Base-by-base conservation (phyloP, 345 rosid genomes). In the Aethionema arabicum region DNA sequence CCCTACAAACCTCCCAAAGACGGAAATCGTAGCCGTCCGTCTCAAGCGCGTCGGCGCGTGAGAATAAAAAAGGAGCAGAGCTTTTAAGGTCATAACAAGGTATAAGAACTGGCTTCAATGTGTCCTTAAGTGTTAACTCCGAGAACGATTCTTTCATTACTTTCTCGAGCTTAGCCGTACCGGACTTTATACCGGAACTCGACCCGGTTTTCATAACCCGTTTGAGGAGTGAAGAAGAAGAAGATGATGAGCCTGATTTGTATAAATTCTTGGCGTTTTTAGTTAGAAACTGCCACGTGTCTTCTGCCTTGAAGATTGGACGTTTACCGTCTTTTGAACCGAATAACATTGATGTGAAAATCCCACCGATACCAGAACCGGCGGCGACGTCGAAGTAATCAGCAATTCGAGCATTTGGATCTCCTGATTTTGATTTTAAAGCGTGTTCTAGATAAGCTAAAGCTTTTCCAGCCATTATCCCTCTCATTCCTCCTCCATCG, bases 41-140 rank as follows among this genome's bases (percentile, higher is more conserved):
- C 74, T 92, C 97, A 3, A 92, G 71, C 1, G 97, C 98, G 67
- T 92, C 98, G n/a, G 98, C 98, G 32, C 98, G 77, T 4, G 98
- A 92, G 78, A 92, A 92, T 43, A 92, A 42, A 76, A 92, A 90
- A 70, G 98, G 97, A 8, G 95, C 97, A 49, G 88, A 75, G 61
- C 91, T 92, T 29, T 79, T 74, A 6, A 92, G 86, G 74, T 92
- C 98, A 69, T 85, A 92, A 58, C 98, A 92, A 46, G 98, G 96
- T 7, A 92, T 78, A 33, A 86, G 56, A 52, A 90, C 88, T 31
- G 95, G 97, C 51, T 87, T 89, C 58, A 92, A 83, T 31, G 98
- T 92, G 63, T 92, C 97, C 60, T 82, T 92, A 9, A 92, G 68
- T 1, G 97, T 89, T 32, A 92, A 76, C 21, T 83, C 90, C 0